Conservation (phyloP, 495 filamentous ascomycete genomes). For the Lasiosphaeria ovina region DNA sequence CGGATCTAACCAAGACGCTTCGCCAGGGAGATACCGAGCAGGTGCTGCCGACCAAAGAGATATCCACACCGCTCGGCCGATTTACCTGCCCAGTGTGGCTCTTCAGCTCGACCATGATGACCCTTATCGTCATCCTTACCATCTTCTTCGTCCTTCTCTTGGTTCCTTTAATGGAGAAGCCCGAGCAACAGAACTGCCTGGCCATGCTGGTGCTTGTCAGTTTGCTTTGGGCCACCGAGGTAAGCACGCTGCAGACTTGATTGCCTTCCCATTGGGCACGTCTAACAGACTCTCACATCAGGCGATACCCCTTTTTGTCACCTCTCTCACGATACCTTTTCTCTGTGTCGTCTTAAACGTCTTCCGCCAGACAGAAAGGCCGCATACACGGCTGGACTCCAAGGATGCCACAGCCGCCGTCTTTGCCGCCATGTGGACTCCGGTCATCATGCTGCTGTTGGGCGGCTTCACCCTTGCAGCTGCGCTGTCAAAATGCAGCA, state of each 20-base stretch:
- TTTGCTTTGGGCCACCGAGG: slow-evolving; percentile 91
- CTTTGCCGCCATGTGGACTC: slow-evolving; percentile 97
- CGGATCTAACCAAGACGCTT: slow-evolving; percentile 64
- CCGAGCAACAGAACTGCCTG: slow-evolving; percentile 93
- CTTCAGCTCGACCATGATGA: slow-evolving; percentile 74
- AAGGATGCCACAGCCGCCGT: slow-evolving; percentile 76
- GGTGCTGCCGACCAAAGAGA: slow-evolving; percentile 55
- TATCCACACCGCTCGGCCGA: slow-evolving; percentile 77
- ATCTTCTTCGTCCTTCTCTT: slow-evolving; percentile 71
- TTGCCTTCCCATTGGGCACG: not conserved
- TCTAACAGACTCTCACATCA: slow-evolving; percentile 29
- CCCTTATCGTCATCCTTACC: slow-evolving; percentile 64
- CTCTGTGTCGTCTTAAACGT: slow-evolving; percentile 84
- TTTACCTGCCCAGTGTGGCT: slow-evolving; percentile 78
- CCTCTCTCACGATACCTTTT: slow-evolving; percentile 90
- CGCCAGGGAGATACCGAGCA: slow-evolving; percentile 76
- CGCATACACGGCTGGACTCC: slow-evolving; percentile 65
- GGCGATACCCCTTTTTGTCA: slow-evolving; percentile 97
- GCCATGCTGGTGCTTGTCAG: slow-evolving; percentile 93
- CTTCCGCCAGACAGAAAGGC: slow-evolving; percentile 71
- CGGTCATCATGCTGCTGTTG: slow-evolving; percentile 96
- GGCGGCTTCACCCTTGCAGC: slow-evolving; percentile 96
- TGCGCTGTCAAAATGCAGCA: slow-evolving; percentile 93
- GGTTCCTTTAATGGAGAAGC: slow-evolving; percentile 73
- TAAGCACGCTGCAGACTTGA: slow-evolving; percentile 35